Conservation (phyloP, 345 rosid species). For the Eucalyptus curtisii region DNA sequence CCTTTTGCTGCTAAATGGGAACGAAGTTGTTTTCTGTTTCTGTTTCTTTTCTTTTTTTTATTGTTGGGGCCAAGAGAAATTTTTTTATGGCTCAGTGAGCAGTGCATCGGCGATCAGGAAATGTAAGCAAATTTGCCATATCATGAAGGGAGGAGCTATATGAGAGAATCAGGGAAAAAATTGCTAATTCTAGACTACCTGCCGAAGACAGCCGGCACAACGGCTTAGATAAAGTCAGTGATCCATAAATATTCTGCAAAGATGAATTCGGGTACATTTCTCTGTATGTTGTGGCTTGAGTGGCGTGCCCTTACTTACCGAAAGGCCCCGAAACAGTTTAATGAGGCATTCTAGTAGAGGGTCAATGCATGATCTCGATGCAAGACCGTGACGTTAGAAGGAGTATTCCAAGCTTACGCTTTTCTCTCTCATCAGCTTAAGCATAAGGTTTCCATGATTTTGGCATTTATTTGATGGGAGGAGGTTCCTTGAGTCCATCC, state of each 20-base stretch:
- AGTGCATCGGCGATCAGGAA: not conserved
- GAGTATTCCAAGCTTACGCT: not conserved
- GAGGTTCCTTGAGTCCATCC: not conserved
- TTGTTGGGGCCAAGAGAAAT: not conserved
- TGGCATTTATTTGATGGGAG: not conserved
- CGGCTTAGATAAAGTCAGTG: not conserved
- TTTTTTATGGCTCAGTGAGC: not conserved
- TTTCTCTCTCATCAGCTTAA: not conserved
- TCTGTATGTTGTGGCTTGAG: not conserved
- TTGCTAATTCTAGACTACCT: not conserved
- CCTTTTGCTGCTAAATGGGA: not conserved
- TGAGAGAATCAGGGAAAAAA: not conserved
- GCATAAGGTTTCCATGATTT: not conserved
- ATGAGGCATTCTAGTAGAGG: not conserved
- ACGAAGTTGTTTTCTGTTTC: not conserved
- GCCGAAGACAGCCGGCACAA: not conserved
- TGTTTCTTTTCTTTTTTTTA: not conserved
- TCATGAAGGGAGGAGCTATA: not conserved
- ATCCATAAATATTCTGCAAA: not conserved
- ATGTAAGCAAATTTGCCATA: not conserved
- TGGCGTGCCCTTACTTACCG: not conserved
- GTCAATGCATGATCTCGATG: not conserved
- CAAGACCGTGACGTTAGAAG: not conserved
- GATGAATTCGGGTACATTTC: not conserved
- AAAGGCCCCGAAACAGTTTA: not conserved